A percentile compares a stretch with the other conserved stretches of the same genome.
Evolutionary conservation across 306 rosid genomes (phyloP).

Genomic region (Vigna trinervia): DNA sequence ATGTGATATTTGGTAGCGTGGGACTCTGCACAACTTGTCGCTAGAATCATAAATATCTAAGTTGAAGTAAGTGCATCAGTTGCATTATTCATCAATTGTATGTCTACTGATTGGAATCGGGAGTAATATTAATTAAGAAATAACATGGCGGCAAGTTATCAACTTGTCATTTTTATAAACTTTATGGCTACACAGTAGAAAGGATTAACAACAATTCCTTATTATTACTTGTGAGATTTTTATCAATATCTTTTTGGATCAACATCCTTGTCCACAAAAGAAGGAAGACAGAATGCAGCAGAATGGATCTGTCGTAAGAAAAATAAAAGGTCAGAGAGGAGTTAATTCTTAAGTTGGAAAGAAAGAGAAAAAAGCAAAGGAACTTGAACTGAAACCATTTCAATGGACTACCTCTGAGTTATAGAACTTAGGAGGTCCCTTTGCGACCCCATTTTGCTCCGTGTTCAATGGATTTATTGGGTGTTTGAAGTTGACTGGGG

Average conservation of each 20-base stretch:
- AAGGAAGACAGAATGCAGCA: slow-evolving; percentile 51
- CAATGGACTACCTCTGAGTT: slow-evolving; percentile 14
- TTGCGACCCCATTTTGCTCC: slow-evolving; percentile 37
- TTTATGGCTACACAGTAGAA: not conserved
- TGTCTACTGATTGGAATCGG: not conserved
- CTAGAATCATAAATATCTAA: no score
- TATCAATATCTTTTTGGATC: slow-evolving; percentile 26
- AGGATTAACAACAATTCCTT: slow-evolving; percentile 5
- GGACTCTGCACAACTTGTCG: no score
- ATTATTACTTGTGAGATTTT: not conserved
- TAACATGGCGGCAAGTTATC: not conserved
- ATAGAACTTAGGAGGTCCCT: slow-evolving; percentile 49
- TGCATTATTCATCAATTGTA: not conserved
- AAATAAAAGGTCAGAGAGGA: slow-evolving; percentile 5
- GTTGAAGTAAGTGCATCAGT: no score
- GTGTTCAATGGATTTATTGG: slow-evolving; percentile 40
- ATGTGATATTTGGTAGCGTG: no score
- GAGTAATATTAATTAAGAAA: slow-evolving; percentile 1
- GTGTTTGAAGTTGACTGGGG: slow-evolving; percentile 44
- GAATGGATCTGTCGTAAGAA: slow-evolving; percentile 47
- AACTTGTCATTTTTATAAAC: slow-evolving; percentile 1
- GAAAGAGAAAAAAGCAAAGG: not conserved
- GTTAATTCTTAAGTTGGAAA: not conserved
- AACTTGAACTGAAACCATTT: not conserved
- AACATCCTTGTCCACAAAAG: slow-evolving; percentile 32